Percentiles rank a stretch among this genome's conserved stretches.
Evolutionary conservation across 495 filamentous ascomycete genomes (phyloP).

Genomic region (Articulospora tetracladia): DNA sequence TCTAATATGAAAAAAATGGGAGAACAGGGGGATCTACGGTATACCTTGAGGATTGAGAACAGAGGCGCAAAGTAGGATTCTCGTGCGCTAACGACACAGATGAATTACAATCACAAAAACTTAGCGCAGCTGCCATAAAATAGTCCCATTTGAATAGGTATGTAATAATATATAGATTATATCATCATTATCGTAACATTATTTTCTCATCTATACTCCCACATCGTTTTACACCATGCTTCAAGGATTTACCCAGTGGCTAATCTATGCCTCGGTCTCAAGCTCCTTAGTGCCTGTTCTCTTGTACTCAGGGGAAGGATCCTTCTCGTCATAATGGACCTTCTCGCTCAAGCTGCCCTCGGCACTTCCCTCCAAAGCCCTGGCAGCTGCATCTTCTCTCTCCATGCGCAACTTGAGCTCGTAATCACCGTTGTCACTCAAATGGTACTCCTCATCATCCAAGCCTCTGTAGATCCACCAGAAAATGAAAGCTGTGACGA

Average conservation of each 20-base stretch:
- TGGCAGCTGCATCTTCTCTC: not conserved
- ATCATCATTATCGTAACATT: not conserved
- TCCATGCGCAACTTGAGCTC: slow-evolving; percentile 3
- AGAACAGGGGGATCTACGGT: too few species aligned
- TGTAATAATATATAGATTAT: too few species aligned
- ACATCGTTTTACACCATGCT: not conserved
- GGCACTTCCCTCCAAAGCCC: not conserved
- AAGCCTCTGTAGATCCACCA: slow-evolving; percentile 43
- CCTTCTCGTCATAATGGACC: not conserved
- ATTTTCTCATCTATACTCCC: not conserved
- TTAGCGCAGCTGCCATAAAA: too few species aligned
- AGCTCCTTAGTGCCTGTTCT: too few species aligned
- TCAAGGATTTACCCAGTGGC: not conserved
- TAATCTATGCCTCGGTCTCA: not conserved
- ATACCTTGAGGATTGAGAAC: too few species aligned
- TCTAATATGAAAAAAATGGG: too few species aligned
- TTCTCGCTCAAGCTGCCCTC: not conserved
- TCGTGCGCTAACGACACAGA: too few species aligned
- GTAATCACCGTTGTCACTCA: slow-evolving; percentile 36
- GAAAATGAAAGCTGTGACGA: slow-evolving; percentile 37
- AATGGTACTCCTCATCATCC: slow-evolving; percentile 40
- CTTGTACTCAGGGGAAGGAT: not conserved
- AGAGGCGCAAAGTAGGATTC: too few species aligned
- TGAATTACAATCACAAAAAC: too few species aligned
- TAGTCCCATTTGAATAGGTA: too few species aligned